Evolutionary conservation across 2,329 filamentous ascomycete species (phyloP).

Genomic region (Pseudogymnoascus sp.): DNA sequence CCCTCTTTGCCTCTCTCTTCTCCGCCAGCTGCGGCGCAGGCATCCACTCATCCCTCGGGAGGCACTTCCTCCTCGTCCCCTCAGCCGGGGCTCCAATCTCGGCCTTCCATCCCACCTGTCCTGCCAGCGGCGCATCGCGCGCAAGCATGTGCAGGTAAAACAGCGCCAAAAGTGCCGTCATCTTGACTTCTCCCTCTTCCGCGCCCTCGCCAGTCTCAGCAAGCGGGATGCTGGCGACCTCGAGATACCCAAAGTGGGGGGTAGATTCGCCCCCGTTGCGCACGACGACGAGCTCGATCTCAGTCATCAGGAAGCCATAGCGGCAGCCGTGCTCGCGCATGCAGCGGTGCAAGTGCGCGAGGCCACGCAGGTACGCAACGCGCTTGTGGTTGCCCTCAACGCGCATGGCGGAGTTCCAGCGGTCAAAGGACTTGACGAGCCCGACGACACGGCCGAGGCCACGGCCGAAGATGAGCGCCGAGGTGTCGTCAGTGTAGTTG

Average conservation of each 20-base stretch:
- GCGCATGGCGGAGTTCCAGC: conserved; percentile 93
- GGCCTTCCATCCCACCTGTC: conserved; percentile 55
- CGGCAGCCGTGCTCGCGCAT: conserved; percentile 92
- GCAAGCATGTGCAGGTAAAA: conserved; percentile 72
- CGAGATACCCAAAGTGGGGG: conserved; percentile 83
- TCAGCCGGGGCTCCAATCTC: conserved; percentile 71
- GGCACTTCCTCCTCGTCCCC: conserved; percentile 60
- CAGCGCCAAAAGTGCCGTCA: conserved; percentile 67
- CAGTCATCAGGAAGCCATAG: conserved; percentile 93
- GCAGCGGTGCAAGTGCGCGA: conserved; percentile 77
- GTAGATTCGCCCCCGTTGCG: conserved; percentile 65
- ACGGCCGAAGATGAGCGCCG: conserved; percentile 38
- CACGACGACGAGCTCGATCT: conserved; percentile 88
- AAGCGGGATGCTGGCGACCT: conserved; percentile 58
- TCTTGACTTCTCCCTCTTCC: conserved; percentile 47
- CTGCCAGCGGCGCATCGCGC: conserved; percentile 48
- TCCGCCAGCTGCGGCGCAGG: conserved; percentile 63
- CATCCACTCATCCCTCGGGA: conserved; percentile 68
- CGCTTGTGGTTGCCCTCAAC: conserved; percentile 75
- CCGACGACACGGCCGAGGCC: conserved; percentile 62
- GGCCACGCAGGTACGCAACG: conserved; percentile 79
- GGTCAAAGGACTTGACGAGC: conserved; percentile 83
- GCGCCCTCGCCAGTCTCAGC: conserved; percentile 28
- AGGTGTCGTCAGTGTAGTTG: conserved; percentile 44
- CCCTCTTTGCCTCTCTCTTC: conserved; percentile 68